phyloP scores from a whole-genome alignment of 108 stramenopile genomes.

The Craspedostauros australis region DNA sequence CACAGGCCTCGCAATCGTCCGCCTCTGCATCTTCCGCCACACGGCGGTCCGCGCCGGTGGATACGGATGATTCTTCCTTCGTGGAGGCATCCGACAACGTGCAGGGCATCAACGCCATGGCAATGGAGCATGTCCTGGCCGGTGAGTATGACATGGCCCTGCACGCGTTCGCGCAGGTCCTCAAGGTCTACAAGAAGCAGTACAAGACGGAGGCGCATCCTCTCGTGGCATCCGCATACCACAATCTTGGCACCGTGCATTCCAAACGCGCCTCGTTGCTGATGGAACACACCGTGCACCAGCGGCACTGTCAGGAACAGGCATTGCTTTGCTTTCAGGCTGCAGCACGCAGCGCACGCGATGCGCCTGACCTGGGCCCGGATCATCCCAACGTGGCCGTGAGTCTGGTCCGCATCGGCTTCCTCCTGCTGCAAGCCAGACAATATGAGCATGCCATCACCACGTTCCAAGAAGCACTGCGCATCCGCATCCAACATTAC shows the following conservation, averaged over 20 bases:
- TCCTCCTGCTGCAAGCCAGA: constrained; percentile 41
- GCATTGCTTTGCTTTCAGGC: constrained; percentile 47
- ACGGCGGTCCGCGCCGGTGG: constrained; percentile 25
- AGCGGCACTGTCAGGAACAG: constrained; percentile 28
- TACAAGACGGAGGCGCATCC: constrained; percentile 33
- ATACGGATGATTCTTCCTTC: constrained; percentile 26
- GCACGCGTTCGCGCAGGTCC: constrained; percentile 31
- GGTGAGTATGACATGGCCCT: constrained; percentile 49
- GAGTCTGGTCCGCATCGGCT: constrained; percentile 42
- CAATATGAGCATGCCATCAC: constrained; percentile 40
- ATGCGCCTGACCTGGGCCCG: constrained; percentile 40
- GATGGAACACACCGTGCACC: constrained; percentile 22
- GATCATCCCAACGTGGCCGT: constrained; percentile 57
- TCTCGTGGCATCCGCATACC: constrained; percentile 40
- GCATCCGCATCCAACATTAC: constrained; percentile 34
- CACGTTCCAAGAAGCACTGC: constrained; percentile 49
- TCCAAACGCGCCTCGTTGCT: constrained; percentile 37
- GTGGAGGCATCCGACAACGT: constrained; percentile 19
- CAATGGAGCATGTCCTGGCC: constrained; percentile 37
- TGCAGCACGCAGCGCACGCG: constrained; percentile 44
- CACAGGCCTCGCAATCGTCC: too few relatives aligned
- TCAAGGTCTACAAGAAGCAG: constrained; percentile 22
- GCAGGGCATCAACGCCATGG: constrained; percentile 33
- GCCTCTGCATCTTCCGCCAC: too few relatives aligned
- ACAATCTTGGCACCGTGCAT: constrained; percentile 56